Evolutionary conservation across 495 filamentous ascomycete species (phyloP), one percentile per base, ranked within the genome.

Genomic region (Jackrogersella minutella): DNA sequence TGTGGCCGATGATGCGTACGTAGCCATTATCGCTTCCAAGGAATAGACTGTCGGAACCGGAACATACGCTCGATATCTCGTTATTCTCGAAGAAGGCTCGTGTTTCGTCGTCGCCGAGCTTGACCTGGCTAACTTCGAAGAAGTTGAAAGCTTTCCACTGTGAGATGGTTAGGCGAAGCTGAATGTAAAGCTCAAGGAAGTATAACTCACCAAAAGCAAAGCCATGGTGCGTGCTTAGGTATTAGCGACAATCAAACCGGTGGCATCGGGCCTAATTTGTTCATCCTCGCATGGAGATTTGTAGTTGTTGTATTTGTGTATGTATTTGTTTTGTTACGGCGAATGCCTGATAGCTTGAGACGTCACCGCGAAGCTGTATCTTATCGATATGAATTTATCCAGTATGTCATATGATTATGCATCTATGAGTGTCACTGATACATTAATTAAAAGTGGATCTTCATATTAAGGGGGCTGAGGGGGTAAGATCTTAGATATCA

Each of bases 101-200:
- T 53, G 78, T 82, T 50, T 82, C 82, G 49, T 91, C 90, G 75
- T 93, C 90, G 53, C 90, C 82, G 59, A 91, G 84, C 75, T 90
- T 89, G 77, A 98, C 88, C 69, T 89, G 88, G 62, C 88, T 86
- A 74, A 96, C 92, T 76, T 97, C 93, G 83, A 99, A 97, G 88
- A 99, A 98, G 85, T 95, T 93, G 82, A 99, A 98, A 53, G 91
- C 87, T 91, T 97, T 96, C 95, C 96, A 97, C 93, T 99, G 70
- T n/a, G 14, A 19, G 6, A 37, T 14, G 3, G 39, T 63, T 59
- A 68, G 68, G 37, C 6, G 26, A 37, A 41, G 19, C 5, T 19
- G 28, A 56, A 9, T 24, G 22, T 21, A 16, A 13, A 11, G n/a
- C 10, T 4, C 14, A 19, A 31, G 10, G 22, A 0, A 40, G 1